Percentiles rank a stretch among this genome's conserved stretches.
Evolutionary conservation across 345 rosid genomes (phyloP).

Genomic region (Gossypium rotundifolium): DNA sequence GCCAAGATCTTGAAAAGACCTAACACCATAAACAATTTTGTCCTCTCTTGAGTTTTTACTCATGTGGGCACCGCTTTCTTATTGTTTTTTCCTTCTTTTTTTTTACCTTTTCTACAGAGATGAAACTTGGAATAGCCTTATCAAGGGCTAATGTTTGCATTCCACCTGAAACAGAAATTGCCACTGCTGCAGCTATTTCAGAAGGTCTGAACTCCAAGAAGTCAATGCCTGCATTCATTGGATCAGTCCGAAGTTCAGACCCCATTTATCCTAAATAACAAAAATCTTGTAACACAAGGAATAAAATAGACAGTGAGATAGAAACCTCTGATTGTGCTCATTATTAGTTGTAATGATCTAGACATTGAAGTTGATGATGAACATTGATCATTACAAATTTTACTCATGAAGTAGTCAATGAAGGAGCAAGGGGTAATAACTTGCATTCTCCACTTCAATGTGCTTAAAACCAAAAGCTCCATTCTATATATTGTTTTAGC

Average conservation of each 20-base stretch:
- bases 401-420: conserved; percentile 40
- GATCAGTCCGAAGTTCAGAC: conserved; percentile 17
- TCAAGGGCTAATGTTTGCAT: conserved; percentile 34
- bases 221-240: conserved; percentile 63
- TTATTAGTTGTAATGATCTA: conserved; percentile 44
- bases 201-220: conserved; percentile 74
- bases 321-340: conserved; percentile 48
- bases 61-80: conserved; percentile 5
- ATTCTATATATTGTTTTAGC: conserved; percentile 52
- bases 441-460: conserved; percentile 65
- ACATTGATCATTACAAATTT: conserved; percentile 34
- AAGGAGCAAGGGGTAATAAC: conserved; percentile 50
- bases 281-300: neutral
- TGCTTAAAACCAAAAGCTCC: conserved; percentile 57
- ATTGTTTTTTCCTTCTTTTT: neutral
- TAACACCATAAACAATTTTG: conserved; percentile 3
- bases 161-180: conserved; percentile 51
- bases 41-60: conserved; percentile 7
- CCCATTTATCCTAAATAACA: conserved; percentile 13
- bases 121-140: conserved; percentile 32
- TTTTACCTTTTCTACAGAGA: conserved; percentile 49
- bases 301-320: neutral
- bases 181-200: conserved; percentile 71
- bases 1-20: conserved; percentile 11
- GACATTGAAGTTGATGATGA: conserved; percentile 27